phyloP scores from a whole-genome alignment of 768 basidiomycete genomes.

The Lactarius sanguifluus region DNA sequence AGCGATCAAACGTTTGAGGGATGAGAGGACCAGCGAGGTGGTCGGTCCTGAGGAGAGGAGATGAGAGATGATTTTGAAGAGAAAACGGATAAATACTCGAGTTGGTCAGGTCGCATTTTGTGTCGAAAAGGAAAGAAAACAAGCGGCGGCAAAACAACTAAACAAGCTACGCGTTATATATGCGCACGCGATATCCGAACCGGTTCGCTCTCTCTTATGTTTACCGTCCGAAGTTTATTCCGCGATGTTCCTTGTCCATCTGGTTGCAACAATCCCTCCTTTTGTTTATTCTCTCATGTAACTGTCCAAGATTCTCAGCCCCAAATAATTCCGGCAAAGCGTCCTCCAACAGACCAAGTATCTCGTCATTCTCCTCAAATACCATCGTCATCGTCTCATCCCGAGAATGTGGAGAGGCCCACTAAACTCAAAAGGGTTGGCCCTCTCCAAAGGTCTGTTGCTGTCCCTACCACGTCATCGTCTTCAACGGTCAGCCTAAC shows the following conservation, averaged over 20 bases:
- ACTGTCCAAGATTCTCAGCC: conserved; percentile 21
- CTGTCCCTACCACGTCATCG: conserved; percentile 45
- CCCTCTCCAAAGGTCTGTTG: conserved; percentile 42
- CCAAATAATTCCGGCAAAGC: conserved; percentile 51
- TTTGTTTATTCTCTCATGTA: conserved; percentile 68
- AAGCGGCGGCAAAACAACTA: background rate
- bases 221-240: conserved; percentile 60
- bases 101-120: background rate
- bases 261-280: conserved; percentile 46
- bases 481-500: conserved; percentile 34
- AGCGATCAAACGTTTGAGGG: conserved; percentile 55
- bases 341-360: conserved; percentile 36
- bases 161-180: background rate
- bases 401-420: conserved; percentile 43
- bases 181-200: no score
- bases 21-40: conserved; percentile 63
- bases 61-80: conserved; percentile 4
- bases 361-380: background rate
- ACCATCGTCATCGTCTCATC: conserved; percentile 26
- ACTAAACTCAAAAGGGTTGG: conserved; percentile 63
- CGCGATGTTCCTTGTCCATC: conserved; percentile 61
- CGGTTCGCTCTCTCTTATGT: conserved; percentile 43
- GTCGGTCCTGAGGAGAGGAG: conserved; percentile 44
- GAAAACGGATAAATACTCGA: conserved; percentile 32
- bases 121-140: background rate